Evolutionary conservation across 2,329 filamentous ascomycete genomes (phyloP), one percentile per base, ranked within the genome.

Genomic region (Fusarium sp.): DNA sequence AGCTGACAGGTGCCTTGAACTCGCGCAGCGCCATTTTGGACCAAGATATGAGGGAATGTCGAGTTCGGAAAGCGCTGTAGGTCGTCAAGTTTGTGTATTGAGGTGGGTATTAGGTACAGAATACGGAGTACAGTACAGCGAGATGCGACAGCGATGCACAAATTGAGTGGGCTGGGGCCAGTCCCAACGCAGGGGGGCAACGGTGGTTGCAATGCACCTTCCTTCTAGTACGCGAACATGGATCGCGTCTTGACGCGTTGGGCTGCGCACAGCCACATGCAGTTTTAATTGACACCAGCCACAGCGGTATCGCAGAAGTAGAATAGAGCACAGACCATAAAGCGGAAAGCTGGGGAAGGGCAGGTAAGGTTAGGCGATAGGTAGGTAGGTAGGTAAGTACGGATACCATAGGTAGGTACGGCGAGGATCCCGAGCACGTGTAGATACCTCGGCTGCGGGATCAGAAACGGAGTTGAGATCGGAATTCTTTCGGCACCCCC

Each of bases 1-100:
- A 99, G 80, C 97, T 91, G 75, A 97, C 93, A 53, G 91, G 89
- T 73, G 90, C 86, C 78, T 88, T 90, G 81, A 91, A 91, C 71
- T 91, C 90, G 77, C 94, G 88, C 77, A 98, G 91, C 86, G 94
- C 91, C 95, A 98, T 98, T 73, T 70, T 82, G 77, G 72, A 65
- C 56, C 55, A 65, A 72, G 50, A 59, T 62, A 65, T 67, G 45
- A 69, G 60, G 58, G 34, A 63, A 51, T 30, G 34, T 62, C 65
- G 54, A 69, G 56, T 52, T 58, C 53, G 42, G 65, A 58, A 54
- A 63, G 67, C 65, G 65, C 69, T 60, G 30, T 53, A 46, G 31
- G 48, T 62, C 50, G 61, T 69, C 60, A 54, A 67, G 46, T 46
- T 51, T 59, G 43, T 65, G 56, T 50, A 56, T 48, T 60, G 65